Evolutionary conservation across 2,329 filamentous ascomycete genomes (phyloP).

Genomic region (Epichloe scottii): DNA sequence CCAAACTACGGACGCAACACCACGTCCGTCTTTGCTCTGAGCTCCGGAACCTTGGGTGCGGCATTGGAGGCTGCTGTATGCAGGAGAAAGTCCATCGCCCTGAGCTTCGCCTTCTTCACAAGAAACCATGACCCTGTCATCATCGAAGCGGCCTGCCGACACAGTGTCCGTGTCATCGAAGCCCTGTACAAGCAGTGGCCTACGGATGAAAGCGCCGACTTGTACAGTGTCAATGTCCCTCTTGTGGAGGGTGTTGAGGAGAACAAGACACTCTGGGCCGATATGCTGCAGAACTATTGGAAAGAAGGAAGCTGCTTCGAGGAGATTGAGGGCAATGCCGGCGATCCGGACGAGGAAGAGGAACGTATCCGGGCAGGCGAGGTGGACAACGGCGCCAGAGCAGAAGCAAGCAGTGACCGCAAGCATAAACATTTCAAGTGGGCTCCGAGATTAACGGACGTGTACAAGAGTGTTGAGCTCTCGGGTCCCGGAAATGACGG

Average conservation of each 20-base stretch:
- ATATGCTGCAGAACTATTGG: constrained; percentile 89
- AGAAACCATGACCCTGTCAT: constrained; percentile 72
- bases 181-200: constrained; percentile 66
- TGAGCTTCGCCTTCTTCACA: constrained; percentile 84
- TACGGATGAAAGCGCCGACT: constrained; percentile 51
- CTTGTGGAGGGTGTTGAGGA: constrained; percentile 62
- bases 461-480: constrained; percentile 75
- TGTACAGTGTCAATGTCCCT: constrained; percentile 90
- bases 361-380: constrained; percentile 55
- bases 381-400: constrained; percentile 17
- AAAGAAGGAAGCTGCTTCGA: constrained; percentile 72
- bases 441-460: constrained; percentile 77
- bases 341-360: constrained; percentile 59
- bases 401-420: constrained; percentile 30
- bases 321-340: constrained; percentile 55
- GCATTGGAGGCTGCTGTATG: constrained; percentile 68
- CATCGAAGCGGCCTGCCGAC: constrained; percentile 62
- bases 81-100: constrained; percentile 57
- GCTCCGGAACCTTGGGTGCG: constrained; percentile 64
- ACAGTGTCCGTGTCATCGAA: constrained; percentile 68
- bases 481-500: constrained; percentile 76
- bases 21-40: constrained; percentile 66
- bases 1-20: constrained; percentile 79
- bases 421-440: constrained; percentile 88
- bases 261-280: constrained; percentile 67